Conservation (phyloP, 169 alveolate species). For the Eimeria sp. region DNA sequence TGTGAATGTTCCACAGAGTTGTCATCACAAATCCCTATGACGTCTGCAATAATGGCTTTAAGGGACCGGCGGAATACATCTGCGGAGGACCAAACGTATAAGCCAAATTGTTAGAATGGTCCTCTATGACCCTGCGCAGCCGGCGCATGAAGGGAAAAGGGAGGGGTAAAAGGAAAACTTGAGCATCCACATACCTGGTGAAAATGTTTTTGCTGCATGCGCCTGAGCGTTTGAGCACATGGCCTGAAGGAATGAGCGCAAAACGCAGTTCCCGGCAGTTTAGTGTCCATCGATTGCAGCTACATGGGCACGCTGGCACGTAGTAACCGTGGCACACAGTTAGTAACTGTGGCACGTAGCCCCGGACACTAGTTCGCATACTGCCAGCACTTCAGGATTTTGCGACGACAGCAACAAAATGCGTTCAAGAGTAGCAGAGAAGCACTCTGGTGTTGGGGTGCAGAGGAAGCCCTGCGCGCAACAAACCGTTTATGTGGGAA, state of each 20-base stretch:
- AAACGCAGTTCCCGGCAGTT: background rate
- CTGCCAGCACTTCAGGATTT: slow-evolving; percentile 27
- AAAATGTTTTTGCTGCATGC: slow-evolving; percentile 13
- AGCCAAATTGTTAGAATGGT: background rate
- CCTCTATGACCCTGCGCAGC: background rate
- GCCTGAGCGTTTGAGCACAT: slow-evolving; percentile 54
- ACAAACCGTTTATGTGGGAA: background rate
- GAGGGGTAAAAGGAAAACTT: background rate
- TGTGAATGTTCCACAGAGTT: background rate
- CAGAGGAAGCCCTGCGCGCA: slow-evolving; percentile 66
- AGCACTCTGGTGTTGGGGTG: slow-evolving; percentile 22
- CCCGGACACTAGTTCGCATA: background rate
- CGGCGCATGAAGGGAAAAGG: background rate
- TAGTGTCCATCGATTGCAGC: background rate
- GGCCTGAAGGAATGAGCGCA: background rate
- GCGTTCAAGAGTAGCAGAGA: slow-evolving; percentile 35
- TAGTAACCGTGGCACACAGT: background rate
- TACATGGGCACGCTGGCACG: background rate
- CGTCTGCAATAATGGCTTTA: slow-evolving; percentile 29
- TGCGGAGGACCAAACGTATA: background rate
- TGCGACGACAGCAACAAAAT: slow-evolving; percentile 34
- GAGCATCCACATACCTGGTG: slow-evolving; percentile 32
- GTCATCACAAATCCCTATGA: background rate
- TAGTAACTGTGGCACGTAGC: background rate
- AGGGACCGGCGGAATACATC: slow-evolving; percentile 65